Evolutionary conservation across 768 basidiomycete species (phyloP).

Genomic region (Amyloporia xantha): DNA sequence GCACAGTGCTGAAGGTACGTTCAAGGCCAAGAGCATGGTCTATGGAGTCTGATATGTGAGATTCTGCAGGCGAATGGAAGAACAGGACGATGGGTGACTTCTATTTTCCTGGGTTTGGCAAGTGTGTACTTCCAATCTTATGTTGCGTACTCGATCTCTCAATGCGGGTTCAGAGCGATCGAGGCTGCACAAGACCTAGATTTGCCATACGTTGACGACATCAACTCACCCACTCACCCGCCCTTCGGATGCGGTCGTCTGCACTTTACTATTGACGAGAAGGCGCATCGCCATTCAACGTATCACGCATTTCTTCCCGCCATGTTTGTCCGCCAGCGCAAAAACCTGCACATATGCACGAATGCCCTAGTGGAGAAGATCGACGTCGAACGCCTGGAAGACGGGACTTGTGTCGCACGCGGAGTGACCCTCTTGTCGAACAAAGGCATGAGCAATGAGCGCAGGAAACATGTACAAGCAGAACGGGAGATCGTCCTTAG

Average conservation of each 20-base stretch:
- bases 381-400: constrained; percentile 4
- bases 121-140: constrained; percentile 1
- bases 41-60: neutral
- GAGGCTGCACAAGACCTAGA: constrained; percentile 16
- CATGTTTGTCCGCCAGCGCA: constrained; percentile 5
- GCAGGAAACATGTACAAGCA: constrained; percentile 5
- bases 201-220: constrained; percentile 16
- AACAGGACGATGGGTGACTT: constrained; percentile 10
- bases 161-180: neutral
- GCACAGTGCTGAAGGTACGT: constrained; percentile 5
- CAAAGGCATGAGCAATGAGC: neutral
- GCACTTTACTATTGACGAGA: constrained; percentile 18
- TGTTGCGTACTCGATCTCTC: neutral
- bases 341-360: constrained; percentile 16
- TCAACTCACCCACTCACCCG: constrained; percentile 16
- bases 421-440: constrained; percentile 6
- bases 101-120: constrained; percentile 7
- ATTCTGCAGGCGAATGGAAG: constrained; percentile 8
- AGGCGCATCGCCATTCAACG: constrained; percentile 13
- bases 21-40: neutral
- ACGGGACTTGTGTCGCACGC: constrained; percentile 8
- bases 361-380: constrained; percentile 13
- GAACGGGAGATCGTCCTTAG: constrained; percentile 19
- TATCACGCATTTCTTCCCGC: constrained; percentile 18
- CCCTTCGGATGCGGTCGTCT: constrained; percentile 15